phyloP scores from a whole-genome alignment of 1,284 basidiomycete genomes.

The Trametes pubescens region DNA sequence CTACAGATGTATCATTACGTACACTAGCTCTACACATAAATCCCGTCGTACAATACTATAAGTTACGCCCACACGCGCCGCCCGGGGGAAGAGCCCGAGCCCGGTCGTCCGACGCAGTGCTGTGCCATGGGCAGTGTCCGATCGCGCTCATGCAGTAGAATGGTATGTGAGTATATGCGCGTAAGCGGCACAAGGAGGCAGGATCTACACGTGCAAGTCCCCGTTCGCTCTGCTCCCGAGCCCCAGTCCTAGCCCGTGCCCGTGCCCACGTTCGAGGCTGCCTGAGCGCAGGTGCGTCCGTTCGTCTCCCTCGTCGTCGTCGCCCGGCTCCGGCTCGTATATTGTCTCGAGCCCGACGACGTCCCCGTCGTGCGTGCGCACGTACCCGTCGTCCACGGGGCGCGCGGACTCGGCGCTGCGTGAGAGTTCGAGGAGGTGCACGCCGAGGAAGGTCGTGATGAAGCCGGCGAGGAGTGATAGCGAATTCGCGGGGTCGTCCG shows the following conservation, averaged over 20 bases:
- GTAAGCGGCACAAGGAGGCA: background rate
- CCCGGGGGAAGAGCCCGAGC: background rate
- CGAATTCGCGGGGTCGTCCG: conserved; percentile 82
- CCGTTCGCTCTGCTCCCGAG: conserved; percentile 5
- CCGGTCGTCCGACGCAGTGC: background rate
- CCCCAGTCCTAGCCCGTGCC: conserved; percentile 11
- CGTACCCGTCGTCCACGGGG: conserved; percentile 19
- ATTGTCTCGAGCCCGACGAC: conserved; percentile 31
- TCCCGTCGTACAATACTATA: conserved; percentile 21
- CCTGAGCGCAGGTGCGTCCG: conserved; percentile 26
- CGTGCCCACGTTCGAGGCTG: background rate
- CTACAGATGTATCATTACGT: conserved; percentile 24
- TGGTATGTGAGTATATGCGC: conserved; percentile 3
- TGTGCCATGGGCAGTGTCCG: conserved; percentile 6
- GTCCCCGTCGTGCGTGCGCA: conserved; percentile 26
- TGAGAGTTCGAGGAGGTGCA: conserved; percentile 91
- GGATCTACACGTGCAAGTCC: conserved; percentile 15
- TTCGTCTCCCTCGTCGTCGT: conserved; percentile 28
- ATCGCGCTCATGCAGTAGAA: background rate
- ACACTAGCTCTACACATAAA: conserved; percentile 23
- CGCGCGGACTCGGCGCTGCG: conserved; percentile 45
- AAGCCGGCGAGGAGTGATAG: conserved; percentile 90
- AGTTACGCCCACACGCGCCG: conserved; percentile 14
- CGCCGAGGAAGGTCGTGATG: conserved; percentile 90
- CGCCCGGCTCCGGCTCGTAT: conserved; percentile 30